Evolutionary conservation across 1,139 yeast genomes (phyloP), one percentile per base, ranked within the genome.

Genomic region (Casaregolazyma lundiana): DNA sequence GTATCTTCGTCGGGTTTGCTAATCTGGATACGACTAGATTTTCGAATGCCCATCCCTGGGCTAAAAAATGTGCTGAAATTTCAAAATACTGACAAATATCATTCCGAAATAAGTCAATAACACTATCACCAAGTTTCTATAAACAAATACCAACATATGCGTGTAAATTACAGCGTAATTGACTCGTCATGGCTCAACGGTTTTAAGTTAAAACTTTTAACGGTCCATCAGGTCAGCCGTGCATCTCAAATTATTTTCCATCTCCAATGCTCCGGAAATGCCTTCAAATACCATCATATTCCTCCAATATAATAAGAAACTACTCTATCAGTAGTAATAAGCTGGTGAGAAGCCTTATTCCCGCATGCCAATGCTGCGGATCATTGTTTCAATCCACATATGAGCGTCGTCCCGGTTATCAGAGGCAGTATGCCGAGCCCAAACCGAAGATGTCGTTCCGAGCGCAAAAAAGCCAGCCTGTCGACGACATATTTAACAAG

Each of bases 301-400:
- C 32, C 6, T 11, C 32, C 6, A 2, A n/a, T 26, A 2, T 26
- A 26, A 26, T 15, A n/a, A 26, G 32, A 26, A 6, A 26, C 3
- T 26, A 26, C 6, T 26, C 32, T 26, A 15, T 15, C 2, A 26
- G 11, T 7, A 36, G 39, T 20, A 36, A 16, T 13, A 36, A 20
- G 22, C 38, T 42, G 4, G 20, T 36, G 4, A 35, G 21, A 19
- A 22, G 38, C 3, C 42, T 38, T 13, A 35, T 38, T 8, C 46
- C 47, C 16, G 35, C 50, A n/a, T 56, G 60, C 40, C 49, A 45
- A 26, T 47, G 80, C 2, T 81, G 87, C 64, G 86, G 86, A 32
- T 65, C 78, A 6, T 61, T 63, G 17, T 65, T 80, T 18, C 86
- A 81, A 56, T 58, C 59, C 13, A 52, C 50, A 1, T 65, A 71